Base-by-base conservation (phyloP, 2,329 filamentous ascomycete genomes). In the Paracorniculantispora psalliotae region DNA sequence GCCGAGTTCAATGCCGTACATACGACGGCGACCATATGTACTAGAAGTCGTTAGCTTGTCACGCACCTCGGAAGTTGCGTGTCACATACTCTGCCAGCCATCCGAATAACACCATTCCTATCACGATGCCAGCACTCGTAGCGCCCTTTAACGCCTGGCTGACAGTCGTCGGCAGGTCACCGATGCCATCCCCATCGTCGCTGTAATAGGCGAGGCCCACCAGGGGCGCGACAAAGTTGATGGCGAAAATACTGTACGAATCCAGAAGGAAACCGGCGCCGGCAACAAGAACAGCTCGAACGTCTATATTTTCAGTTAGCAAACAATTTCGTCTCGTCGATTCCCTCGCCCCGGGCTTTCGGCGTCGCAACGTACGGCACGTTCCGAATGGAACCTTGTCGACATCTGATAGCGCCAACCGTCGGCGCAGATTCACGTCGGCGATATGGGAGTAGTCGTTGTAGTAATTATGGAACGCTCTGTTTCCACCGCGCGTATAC, bases 211-310 rank as follows among this genome's bases (percentile, higher is more conserved):
- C 89, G 15, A 92, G 80, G 47, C 90, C 90, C 15, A 93, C 75
- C 69, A 92, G 83, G 48, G 80, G 81, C 1, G 85, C 88, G 51
- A 89, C 82, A 50, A 92, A 77, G 70, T 89, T 90, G 71, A 92
- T 89, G 67, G 90, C 88, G 71, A 94, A 94, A 66, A 92, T 90
- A 65, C 84, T 85, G 74, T 93, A 93, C 13, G 88, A 87, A 71
- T 92, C 90, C 49, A 90, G 87, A 69, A 93, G 91, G 78, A 94
- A 93, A 54, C 90, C 90, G 60, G 91, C 86, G 51, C 90, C 90
- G 26, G 90, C 89, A 2, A 93, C 89, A 7, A 89, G 73, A 3
- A 91, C 81, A 57, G 89, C 87, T 49, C 89, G 84, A 26, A 92
- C 79, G 73, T 92, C 74, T 78, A 47, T n/a, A 25, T 47, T 23